A percentile compares a stretch with the other conserved stretches of the same genome.
phyloP scores from a whole-genome alignment of 208 protist genomes.

The Acanthamoeba sp. region DNA sequence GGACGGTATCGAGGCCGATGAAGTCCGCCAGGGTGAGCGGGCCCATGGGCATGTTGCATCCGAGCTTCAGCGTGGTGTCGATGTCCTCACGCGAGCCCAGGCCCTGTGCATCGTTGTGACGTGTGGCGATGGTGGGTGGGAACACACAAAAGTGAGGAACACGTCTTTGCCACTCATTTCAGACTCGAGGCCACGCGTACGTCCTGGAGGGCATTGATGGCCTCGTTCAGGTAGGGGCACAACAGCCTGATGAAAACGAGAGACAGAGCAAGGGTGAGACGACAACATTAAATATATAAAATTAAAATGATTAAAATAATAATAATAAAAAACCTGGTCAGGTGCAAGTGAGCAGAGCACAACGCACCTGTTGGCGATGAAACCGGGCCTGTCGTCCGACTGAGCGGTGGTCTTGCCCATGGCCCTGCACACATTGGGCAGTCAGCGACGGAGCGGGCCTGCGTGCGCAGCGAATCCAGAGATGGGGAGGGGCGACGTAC shows the following conservation, averaged over 20 bases:
- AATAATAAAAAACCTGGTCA: too few relatives aligned
- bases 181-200: slow-evolving; percentile 33
- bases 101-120: slow-evolving; percentile 19
- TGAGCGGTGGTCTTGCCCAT: slow-evolving; percentile 84
- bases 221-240: slow-evolving; percentile 92
- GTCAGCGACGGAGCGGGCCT: neutral
- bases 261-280: too few relatives aligned
- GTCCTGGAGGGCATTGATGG: slow-evolving; percentile 85
- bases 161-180: too few relatives aligned
- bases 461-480: too few relatives aligned
- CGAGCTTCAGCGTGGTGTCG: slow-evolving; percentile 90
- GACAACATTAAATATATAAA: too few relatives aligned
- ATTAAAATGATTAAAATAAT: too few relatives aligned
- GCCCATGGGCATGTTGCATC: slow-evolving; percentile 90
- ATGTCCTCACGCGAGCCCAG: slow-evolving; percentile 89
- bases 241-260: too few relatives aligned
- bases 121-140: neutral
- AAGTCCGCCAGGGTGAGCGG: slow-evolving; percentile 90
- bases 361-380: slow-evolving; percentile 78
- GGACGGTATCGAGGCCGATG: slow-evolving; percentile 90
- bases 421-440: slow-evolving; percentile 15
- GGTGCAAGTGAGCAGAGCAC: too few relatives aligned
- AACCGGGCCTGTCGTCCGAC: slow-evolving; percentile 87
- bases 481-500: neutral
- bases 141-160: slow-evolving; percentile 12